Conservation (phyloP, 441 rosid species). For the Biscutella laevigata region DNA sequence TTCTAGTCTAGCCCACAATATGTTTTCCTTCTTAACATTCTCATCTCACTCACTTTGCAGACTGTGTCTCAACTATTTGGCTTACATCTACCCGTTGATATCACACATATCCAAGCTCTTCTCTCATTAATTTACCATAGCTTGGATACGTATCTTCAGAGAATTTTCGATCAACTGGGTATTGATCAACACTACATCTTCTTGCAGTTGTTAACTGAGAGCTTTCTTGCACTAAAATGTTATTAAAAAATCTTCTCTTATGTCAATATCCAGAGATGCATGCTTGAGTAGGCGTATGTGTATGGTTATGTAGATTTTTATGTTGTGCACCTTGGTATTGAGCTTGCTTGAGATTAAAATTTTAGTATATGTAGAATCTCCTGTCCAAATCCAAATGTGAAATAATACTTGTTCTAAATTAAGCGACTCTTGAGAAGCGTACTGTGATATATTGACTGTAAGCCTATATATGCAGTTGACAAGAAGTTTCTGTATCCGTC, state of each 20-base stretch:
- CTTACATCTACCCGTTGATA: conserved; percentile 81
- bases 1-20: conserved; percentile 5
- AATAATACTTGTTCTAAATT: neutral
- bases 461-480: conserved; percentile 57
- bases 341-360: neutral
- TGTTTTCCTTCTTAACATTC: conserved; percentile 14
- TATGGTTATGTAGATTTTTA: conserved; percentile 4
- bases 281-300: conserved; percentile 10
- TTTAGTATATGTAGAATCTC: neutral
- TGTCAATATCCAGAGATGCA: neutral
- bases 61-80: conserved; percentile 89
- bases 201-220: neutral
- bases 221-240: neutral
- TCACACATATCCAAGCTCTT: conserved; percentile 92
- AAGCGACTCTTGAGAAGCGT: neutral
- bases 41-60: conserved; percentile 43
- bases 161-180: conserved; percentile 74
- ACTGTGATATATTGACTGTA: conserved; percentile 20
- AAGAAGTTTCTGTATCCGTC: conserved; percentile 66
- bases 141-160: conserved; percentile 73
- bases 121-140: conserved; percentile 83
- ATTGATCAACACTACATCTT: conserved; percentile 19
- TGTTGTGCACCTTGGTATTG: neutral
- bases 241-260: neutral
- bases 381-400: neutral